These are phyloP conservation scores for Stephania yunnanensis DNA, from an alignment of 164 flowering plant genomes.

Conservation along the genomic window DNA sequence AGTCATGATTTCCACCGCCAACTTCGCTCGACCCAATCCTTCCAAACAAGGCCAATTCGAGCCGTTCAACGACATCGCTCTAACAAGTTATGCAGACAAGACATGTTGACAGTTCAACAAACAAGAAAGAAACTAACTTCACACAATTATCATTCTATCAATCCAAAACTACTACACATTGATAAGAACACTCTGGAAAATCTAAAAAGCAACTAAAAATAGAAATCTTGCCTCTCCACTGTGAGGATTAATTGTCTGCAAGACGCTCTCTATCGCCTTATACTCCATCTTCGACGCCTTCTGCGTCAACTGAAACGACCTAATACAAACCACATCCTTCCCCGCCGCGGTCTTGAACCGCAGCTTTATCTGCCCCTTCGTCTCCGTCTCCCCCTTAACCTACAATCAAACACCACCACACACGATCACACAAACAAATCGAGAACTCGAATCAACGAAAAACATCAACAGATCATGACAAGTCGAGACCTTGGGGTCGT, in stretches of 20 bases:
- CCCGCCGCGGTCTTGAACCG: constrained; percentile 94
- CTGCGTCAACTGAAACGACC: constrained; percentile 95
- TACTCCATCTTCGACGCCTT: constrained; percentile 95
- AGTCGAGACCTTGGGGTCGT: constrained; percentile 80
- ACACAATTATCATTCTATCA: background rate
- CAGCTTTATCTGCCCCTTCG: constrained; percentile 89
- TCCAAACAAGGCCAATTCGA: no score
- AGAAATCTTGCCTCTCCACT: constrained; percentile 67
- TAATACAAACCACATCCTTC: constrained; percentile 93
- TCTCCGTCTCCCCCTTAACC: constrained; percentile 99
- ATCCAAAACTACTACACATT: background rate
- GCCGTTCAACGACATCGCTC: no score
- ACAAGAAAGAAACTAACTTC: background rate
- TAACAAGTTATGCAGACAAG: background rate
- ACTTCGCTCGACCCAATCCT: no score
- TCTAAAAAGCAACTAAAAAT: background rate
- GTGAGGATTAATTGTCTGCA: constrained; percentile 94
- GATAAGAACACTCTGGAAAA: background rate
- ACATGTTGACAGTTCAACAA: background rate
- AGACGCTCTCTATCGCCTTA: constrained; percentile 93
- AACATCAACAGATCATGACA: background rate
- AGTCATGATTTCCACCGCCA: no score
- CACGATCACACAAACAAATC: background rate
- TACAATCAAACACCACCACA: constrained; percentile 19
- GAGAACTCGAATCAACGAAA: background rate